A percentile compares a stretch with the other conserved stretches of the same genome.
These are phyloP conservation scores for Botrytis hyacinthi DNA, from an alignment of 2,329 filamentous ascomycete genomes.

Conservation along the genomic window DNA sequence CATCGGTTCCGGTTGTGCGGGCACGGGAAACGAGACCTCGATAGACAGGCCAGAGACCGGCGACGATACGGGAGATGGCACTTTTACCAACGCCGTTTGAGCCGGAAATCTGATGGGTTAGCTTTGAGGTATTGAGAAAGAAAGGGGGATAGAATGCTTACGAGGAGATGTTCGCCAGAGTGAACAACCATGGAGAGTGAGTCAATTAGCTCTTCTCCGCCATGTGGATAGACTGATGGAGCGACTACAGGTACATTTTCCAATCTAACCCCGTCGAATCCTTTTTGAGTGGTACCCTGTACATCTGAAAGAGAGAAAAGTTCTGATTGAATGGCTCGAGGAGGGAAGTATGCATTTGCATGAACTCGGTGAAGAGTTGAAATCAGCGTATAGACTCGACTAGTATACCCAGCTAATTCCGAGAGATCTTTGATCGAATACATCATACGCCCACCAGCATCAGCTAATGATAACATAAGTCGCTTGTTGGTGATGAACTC, in stretches of 20 bases:
- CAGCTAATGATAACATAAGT: conserved; percentile 93
- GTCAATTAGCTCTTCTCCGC: conserved; percentile 88
- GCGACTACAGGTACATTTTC: conserved; percentile 93
- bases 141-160: conserved; percentile 38
- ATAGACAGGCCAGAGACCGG: conserved; percentile 94
- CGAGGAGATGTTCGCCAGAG: conserved; percentile 83
- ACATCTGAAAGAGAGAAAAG: conserved; percentile 87
- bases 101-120: conserved; percentile 68
- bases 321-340: conserved; percentile 66
- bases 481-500: conserved; percentile 99
- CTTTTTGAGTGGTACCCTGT: conserved; percentile 89
- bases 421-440: conserved; percentile 98
- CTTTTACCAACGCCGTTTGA: conserved; percentile 94
- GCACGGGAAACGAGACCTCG: conserved; percentile 87
- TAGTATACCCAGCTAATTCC: conserved; percentile 93
- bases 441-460: conserved; percentile 98
- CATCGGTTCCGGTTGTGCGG: conserved; percentile 75
- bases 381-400: conserved; percentile 91
- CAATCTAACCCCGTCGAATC: conserved; percentile 89
- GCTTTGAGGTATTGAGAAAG: not conserved
- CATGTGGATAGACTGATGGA: conserved; percentile 81
- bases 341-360: conserved; percentile 78
- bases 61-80: conserved; percentile 81
- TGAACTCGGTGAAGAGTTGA: conserved; percentile 92
- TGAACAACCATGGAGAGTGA: conserved; percentile 86